Evolutionary conservation across 2,329 filamentous ascomycete genomes (phyloP), one percentile per base, ranked within the genome.

Genomic region (Colletotrichum shisoi): DNA sequence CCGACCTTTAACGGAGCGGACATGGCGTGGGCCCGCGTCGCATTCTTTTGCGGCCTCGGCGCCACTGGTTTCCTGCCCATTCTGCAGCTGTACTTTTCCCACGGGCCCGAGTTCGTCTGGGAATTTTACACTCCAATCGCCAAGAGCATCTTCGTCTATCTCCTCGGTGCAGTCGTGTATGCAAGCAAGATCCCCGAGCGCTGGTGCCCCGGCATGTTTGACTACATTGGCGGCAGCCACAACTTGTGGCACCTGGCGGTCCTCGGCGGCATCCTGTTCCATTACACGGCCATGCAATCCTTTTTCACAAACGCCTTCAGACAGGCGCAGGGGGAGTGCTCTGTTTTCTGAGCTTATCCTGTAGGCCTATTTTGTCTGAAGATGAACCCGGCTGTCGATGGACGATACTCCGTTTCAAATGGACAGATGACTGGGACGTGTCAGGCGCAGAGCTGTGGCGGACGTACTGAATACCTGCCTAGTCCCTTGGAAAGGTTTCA

Each of bases 161-260:
- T 97, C 15, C 78, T 86, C 7, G 95, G 95, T 37, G 95, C 95
- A 3, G 81, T 90, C 51, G 85, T 99, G 57, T 99, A 99, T 76
- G 94, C 94, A 11, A 93, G 90, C 77, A 94, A 97, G 78, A 85
- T 97, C 0, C 95, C 95, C 2, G 95, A 99, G 82, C 85, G 94
- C 69, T 99, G 93, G 91, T 91, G 85, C 72, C 95, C 95, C 0
- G 95, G 95, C 57, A 87, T 91, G 76, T 99, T 99, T 73, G 95
- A 99, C 79, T 98, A 98, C 76, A 85, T 96, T 46, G 95, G 95
- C 45, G 94, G 93, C 52, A 96, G 92, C 77, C 95, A 99, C 80
- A 99, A 99, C 78, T 88, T 99, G 66, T 99, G 95, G 95, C 95
- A 99, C 78, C 80, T 96, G 40, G 95, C 95, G 8, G 95, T 99